Base-by-base conservation (phyloP, 768 basidiomycete species). In the Tylopilus cervinicoccineus region DNA sequence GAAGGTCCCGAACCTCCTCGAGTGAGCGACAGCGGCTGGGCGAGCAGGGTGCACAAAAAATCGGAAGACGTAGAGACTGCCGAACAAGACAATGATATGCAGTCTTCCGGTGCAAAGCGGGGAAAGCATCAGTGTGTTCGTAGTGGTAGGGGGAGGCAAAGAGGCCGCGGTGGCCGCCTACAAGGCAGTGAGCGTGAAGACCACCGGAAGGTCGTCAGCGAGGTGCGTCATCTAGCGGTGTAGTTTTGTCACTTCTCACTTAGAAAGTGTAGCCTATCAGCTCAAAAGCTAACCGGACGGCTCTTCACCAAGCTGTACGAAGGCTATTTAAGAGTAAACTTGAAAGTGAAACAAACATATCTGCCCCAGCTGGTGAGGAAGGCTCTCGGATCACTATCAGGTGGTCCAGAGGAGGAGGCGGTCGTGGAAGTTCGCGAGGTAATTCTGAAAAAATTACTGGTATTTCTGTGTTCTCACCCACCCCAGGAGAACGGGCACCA, bases 1-100 rank as follows among this genome's bases (percentile, higher is more conserved):
- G 86, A 95, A 68, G 93, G 94, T 1, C 81, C 83, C 6, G 83
- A 86, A 50, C 84, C 88, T 29, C 88, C 88, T 0, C 74, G 82
- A 50, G 73, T 79, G 34, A 82, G 81, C 52, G 89, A 93, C 67
- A 71, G 66, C 47, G 91, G 91, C 10, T 93, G 88, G 89, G 80
- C 68, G 22, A 73, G 75, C 32, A 77, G 80, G 46, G 61, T 66
- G 26, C 48, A 70, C 2, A 75, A 69, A 54, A 38, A 60, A 32
- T 55, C 64, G 22, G 54, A 52, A n/a, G 67, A 61, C 19, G 65
- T 59, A 16, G 48, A 57, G 32, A 44, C 54, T 4, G 41, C 47
- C 13, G 52, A 48, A 17, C 48, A 51, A 27, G 52, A 49, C 36
- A 40, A 24, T 16, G 67, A 45, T 31, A 59, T 28, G 59, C 59